Conservation (phyloP, 75 land plant species). For the Chamaecyparis obtusa region DNA sequence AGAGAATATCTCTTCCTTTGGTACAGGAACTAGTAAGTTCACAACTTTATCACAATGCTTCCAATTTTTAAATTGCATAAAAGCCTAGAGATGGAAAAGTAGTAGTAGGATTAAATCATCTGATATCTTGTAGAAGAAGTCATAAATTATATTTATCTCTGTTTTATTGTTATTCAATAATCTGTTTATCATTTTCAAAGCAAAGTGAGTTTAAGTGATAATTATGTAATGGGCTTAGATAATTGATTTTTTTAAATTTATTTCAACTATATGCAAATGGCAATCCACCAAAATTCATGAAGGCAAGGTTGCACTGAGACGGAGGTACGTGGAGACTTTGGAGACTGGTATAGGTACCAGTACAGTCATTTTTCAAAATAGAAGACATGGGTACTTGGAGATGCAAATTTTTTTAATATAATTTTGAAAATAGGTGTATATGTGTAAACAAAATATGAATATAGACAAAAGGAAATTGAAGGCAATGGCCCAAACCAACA, state of each 20-base stretch:
- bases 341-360: too few species aligned
- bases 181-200: background rate
- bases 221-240: background rate
- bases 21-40: slow-evolving; percentile 90
- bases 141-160: background rate
- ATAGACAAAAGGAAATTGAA: too few species aligned
- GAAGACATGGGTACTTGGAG: too few species aligned
- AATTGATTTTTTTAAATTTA: background rate
- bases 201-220: background rate
- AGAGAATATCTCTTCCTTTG: slow-evolving; percentile 66
- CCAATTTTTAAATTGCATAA: background rate
- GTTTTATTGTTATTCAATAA: slow-evolving; percentile 4
- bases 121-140: background rate
- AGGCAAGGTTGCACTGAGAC: too few species aligned
- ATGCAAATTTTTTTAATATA: too few species aligned
- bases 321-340: too few species aligned
- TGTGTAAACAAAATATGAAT: too few species aligned
- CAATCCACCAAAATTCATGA: background rate
- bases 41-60: background rate
- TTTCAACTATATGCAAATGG: background rate
- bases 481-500: too few species aligned
- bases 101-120: background rate
- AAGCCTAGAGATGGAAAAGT: background rate
- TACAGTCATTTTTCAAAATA: too few species aligned
- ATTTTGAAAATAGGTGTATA: too few species aligned